Base-by-base conservation (phyloP, 108 stramenopile genomes). In the Skeletonema menzelii region DNA sequence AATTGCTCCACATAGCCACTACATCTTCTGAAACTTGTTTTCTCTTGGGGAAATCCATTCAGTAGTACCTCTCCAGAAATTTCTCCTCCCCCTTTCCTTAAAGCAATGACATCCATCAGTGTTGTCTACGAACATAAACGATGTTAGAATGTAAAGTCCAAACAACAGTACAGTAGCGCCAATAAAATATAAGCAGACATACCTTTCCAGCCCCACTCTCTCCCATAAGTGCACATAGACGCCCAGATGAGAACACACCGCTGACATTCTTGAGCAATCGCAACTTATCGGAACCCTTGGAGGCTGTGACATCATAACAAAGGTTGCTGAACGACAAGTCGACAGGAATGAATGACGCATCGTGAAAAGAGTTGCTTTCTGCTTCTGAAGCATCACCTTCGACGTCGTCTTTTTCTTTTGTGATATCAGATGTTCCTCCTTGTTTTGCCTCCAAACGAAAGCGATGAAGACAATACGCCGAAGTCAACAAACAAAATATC, bases 1-100 rank as follows among this genome's bases (percentile, higher is more conserved):
- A 85, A 77, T 72, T 95, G 95, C 82, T 91, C 88, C 27, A 88
- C 87, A 65, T 95, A 95, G n/a, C 89, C 93, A 17, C 75, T 67
- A 59, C 79, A 75, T 44, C 83, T 58, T 4, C 73, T 35, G 44
- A 84, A 84, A 34, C 78, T 80, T 15, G 56, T 62, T 26, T 69
- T 17, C 44, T 76, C 70, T 56, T 84, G 80, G 8, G 56, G 62
- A 30, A 63, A 76, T n/a, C 84, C 84, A 74, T 81, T 82, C 67
- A 84, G 26, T 4, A 79, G 66, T 15, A 87, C 67, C 26, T 86
- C 81, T 15, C 86, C 86, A 20, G 85, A 71, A 77, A 86, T 85
- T 31, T 65, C 74, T 14, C 71, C 76, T 40, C 63, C 42, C 3
- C 17, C 60, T 56, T 84, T 84, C 42, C 83, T 37, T 26, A 84